Conservation (phyloP, 768 basidiomycete genomes). For the Gloeostereum incarnatum region DNA sequence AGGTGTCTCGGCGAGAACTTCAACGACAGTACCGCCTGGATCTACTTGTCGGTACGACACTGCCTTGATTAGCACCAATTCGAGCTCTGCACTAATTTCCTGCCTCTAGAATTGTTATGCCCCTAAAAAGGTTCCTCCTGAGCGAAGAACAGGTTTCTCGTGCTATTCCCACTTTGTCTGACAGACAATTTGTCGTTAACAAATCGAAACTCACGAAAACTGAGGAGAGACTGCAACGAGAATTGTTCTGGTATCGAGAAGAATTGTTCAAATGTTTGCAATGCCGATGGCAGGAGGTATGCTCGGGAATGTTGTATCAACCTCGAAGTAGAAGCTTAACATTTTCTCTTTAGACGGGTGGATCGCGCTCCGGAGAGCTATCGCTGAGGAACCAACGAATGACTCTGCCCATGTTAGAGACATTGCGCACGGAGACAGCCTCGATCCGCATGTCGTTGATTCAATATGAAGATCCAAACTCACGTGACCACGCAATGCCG, state of each 20-base stretch:
- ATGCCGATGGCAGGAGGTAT: constrained; percentile 83
- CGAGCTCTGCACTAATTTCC: background rate
- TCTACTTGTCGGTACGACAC: constrained; percentile 76
- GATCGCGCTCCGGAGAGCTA: constrained; percentile 65
- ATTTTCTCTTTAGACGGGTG: constrained; percentile 51
- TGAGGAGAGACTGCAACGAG: constrained; percentile 59
- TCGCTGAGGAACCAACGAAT: constrained; percentile 73
- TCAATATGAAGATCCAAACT: constrained; percentile 15
- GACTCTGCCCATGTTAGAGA: constrained; percentile 71
- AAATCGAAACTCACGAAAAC: constrained; percentile 52
- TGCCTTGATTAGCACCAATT: background rate
- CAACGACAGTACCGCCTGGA: constrained; percentile 74
- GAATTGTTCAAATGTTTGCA: constrained; percentile 62
- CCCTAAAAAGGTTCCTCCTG: constrained; percentile 62
- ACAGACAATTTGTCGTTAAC: constrained; percentile 85
- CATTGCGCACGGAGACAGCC: constrained; percentile 60
- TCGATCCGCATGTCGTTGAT: constrained; percentile 47
- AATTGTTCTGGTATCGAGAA: constrained; percentile 96
- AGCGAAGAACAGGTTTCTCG: constrained; percentile 43
- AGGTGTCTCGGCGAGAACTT: constrained; percentile 22
- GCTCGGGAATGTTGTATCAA: constrained; percentile 9
- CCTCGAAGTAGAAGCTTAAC: constrained; percentile 3
- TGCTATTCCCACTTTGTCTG: constrained; percentile 78
- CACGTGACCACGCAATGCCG: constrained; percentile 9
- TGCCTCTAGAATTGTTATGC: constrained; percentile 48